A percentile compares a stretch with the other conserved stretches of the same genome.
phyloP scores from a whole-genome alignment of 805 yeast species.

The Saccharomycopsis amapae region DNA sequence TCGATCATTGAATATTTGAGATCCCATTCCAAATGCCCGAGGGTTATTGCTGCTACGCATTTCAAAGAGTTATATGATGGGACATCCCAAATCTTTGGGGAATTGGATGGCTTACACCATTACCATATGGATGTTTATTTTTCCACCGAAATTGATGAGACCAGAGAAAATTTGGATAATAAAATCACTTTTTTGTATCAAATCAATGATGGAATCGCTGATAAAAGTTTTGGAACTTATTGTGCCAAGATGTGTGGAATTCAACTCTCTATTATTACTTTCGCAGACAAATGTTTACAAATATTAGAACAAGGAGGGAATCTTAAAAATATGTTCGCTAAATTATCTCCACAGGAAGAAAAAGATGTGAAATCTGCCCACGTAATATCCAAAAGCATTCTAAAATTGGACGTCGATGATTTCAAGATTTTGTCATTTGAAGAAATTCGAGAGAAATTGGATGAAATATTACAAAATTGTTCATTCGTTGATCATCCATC shows the following conservation, averaged over 20 bases:
- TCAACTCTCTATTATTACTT: constrained; percentile 25
- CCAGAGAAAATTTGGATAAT: constrained; percentile 6
- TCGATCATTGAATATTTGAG: constrained; percentile 85
- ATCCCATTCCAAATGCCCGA: constrained; percentile 51
- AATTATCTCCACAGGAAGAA: not conserved
- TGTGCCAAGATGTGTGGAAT: constrained; percentile 38
- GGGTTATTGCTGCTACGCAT: constrained; percentile 91
- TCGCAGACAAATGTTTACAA: constrained; percentile 27
- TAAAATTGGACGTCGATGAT: not conserved
- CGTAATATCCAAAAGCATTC: not conserved
- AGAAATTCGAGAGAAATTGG: not conserved
- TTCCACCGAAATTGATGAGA: constrained; percentile 2
- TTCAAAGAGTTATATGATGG: constrained; percentile 71
- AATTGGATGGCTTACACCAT: constrained; percentile 26
- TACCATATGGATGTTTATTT: constrained; percentile 32
- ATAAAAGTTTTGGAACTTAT: constrained; percentile 32
- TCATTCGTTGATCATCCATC: too few species aligned
- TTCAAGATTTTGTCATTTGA: not conserved
- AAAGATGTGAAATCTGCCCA: not conserved
- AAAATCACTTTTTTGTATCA: constrained; percentile 31
- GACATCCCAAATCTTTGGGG: constrained; percentile 28
- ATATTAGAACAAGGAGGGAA: not conserved
- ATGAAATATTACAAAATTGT: not conserved
- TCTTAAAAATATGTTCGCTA: not conserved
- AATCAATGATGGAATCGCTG: constrained; percentile 29